A percentile compares a stretch with the other conserved stretches of the same genome.
These are phyloP conservation scores for Posidonia australis DNA, from an alignment of 106 monocot genomes.

Conservation along the genomic window DNA sequence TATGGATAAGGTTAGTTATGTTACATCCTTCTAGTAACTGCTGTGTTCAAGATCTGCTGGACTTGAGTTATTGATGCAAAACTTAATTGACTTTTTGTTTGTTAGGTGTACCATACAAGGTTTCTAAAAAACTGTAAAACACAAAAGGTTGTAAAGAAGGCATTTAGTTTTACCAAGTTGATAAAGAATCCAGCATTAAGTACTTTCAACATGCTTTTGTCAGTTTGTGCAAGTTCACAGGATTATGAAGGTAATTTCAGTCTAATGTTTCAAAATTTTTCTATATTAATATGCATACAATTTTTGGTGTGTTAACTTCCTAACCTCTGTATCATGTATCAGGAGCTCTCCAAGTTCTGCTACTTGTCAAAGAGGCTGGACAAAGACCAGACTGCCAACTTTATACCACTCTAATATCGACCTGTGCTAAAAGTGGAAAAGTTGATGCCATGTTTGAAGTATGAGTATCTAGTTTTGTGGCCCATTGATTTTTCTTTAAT, in stretches of 20 bases:
- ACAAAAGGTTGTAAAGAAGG: slow-evolving; percentile 62
- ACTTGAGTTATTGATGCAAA: background rate
- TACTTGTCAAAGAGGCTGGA: slow-evolving; percentile 78
- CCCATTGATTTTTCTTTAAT: background rate
- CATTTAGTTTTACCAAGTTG: slow-evolving; percentile 61
- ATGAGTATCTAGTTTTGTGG: slow-evolving; percentile 8
- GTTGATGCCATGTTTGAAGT: slow-evolving; percentile 87
- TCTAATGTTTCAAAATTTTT: background rate
- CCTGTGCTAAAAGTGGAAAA: slow-evolving; percentile 29
- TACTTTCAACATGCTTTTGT: slow-evolving; percentile 19
- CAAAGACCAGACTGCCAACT: slow-evolving; percentile 85
- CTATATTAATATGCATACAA: background rate
- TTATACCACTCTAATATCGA: slow-evolving; percentile 25
- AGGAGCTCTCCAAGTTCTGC: slow-evolving; percentile 82
- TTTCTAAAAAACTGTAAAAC: slow-evolving; percentile 74
- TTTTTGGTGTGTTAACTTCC: background rate
- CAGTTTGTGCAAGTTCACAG: slow-evolving; percentile 20
- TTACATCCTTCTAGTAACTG: background rate
- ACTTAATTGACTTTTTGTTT: slow-evolving; percentile 5
- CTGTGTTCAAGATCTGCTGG: slow-evolving; percentile 1
- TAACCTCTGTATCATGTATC: background rate
- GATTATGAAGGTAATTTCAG: slow-evolving; percentile 60
- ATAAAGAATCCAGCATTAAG: slow-evolving; percentile 15
- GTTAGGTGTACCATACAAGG: slow-evolving; percentile 65
- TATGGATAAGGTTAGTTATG: slow-evolving; percentile 67